These are phyloP conservation scores for Pseudogymnoascus sp. DNA, from an alignment of 2,329 filamentous ascomycete species.

Conservation along the genomic window DNA sequence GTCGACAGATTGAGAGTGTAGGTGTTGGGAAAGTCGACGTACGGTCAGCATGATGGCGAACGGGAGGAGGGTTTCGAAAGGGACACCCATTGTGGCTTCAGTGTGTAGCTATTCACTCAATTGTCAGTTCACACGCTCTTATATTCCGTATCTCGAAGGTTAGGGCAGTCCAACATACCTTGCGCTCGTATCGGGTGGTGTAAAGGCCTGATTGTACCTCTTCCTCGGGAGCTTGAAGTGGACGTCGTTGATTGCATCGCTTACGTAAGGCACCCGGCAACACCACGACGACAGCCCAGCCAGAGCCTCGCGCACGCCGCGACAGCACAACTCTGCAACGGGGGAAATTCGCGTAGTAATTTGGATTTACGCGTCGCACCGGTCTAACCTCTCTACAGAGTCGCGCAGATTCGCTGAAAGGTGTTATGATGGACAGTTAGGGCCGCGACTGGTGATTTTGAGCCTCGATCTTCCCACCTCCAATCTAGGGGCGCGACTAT, in stretches of 20 bases:
- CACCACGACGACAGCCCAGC: constrained; percentile 13
- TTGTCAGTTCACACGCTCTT: neutral
- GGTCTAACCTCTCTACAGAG: constrained; percentile 16
- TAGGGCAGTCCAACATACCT: neutral
- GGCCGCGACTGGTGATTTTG: constrained; percentile 1
- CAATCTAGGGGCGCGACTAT: neutral
- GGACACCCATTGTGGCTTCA: constrained; percentile 32
- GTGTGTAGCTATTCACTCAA: constrained; percentile 4
- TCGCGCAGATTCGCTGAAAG: constrained; percentile 8
- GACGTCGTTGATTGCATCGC: constrained; percentile 12
- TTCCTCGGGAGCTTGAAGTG: constrained; percentile 3
- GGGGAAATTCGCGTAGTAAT: constrained; percentile 21
- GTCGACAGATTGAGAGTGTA: neutral
- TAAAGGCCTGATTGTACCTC: neutral
- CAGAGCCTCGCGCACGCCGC: neutral
- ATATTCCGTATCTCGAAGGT: neutral
- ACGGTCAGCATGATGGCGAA: constrained; percentile 35
- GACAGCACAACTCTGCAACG: constrained; percentile 23
- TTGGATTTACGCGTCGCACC: constrained; percentile 29
- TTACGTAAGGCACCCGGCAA: neutral
- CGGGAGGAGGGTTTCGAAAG: constrained; percentile 35
- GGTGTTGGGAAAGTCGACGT: constrained; percentile 16
- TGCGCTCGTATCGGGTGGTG: constrained; percentile 10
- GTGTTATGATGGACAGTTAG: neutral
- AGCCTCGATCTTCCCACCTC: constrained; percentile 6